Evolutionary conservation across 352 stramenopile species (phyloP), one percentile per base, ranked within the genome.

Genomic region (Phytopythium cucurbitacearum): DNA sequence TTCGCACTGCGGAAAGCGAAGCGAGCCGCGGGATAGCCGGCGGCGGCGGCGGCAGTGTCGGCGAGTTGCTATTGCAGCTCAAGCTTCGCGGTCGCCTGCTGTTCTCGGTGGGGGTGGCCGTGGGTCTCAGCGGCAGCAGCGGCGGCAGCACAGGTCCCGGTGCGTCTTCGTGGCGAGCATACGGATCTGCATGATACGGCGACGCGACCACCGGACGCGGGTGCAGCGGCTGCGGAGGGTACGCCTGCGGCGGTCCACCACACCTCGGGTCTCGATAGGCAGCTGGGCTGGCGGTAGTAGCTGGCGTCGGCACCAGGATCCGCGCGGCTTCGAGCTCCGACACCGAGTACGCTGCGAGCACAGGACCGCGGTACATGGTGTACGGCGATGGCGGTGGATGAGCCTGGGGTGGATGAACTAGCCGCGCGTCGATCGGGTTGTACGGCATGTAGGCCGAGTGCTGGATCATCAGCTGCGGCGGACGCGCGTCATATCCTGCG

Each of bases 291-390:
- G 48, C 4, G 1, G 37, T 12, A 4, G 54, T 11, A 33, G 42
- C 32, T 7, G 46, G 40, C 13, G 64, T 50, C 33, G 67, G 59
- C 10, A 59, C 54, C 34, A 78, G 52, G 8, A 62, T 62, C 45
- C 50, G 67, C 3, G 69, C 69, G 21, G 65, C 69, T 13, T 58
- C 40, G 12, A 72, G 51, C 48, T 74, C 65, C 32, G 65, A 77
- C 33, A 60, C 56, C 11, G 65, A 70, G 52, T 77, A 74, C 0
- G 45, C 55, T 3, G 52, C 5, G 6, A 57, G 8, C 33, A 40
- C 15, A 40, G 59, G 40, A 34, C 41, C 52, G 37, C 35, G 50
- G 38, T 12, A n/a, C 21, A 11, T 42, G 38, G n/a, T 48, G 51
- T 11, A 51, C 45, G 35, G 35, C 5, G 9, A 35, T 4, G 21